phyloP scores from a whole-genome alignment of 2,329 filamentous ascomycete species.

The Fusarium concolor region DNA sequence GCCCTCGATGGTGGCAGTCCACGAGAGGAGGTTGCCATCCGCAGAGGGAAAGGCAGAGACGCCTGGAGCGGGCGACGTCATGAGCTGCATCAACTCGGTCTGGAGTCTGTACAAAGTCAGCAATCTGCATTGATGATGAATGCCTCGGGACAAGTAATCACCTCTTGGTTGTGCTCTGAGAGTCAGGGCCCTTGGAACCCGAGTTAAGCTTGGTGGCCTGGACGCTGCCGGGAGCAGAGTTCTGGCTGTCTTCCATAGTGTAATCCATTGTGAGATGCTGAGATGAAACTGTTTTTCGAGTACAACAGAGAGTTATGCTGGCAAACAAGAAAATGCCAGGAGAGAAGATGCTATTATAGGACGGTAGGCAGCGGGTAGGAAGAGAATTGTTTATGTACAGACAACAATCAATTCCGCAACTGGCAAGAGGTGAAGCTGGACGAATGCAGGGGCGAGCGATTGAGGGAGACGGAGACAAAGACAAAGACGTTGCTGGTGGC shows the following conservation, averaged over 20 bases:
- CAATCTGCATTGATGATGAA: neutral
- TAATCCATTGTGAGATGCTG: conserved; percentile 54
- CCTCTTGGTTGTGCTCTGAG: conserved; percentile 83
- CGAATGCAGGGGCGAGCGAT: conserved; percentile 30
- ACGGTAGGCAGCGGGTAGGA: conserved; percentile 4
- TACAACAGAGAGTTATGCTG: conserved; percentile 8
- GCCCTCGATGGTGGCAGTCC: conserved; percentile 94
- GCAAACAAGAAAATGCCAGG: conserved; percentile 18
- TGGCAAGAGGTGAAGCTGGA: conserved; percentile 35
- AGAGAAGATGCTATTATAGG: conserved; percentile 1
- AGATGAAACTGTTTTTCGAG: conserved; percentile 8
- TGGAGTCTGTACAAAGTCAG: conserved; percentile 74
- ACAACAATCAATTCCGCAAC: conserved; percentile 34
- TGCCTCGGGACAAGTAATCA: conserved; percentile 52
- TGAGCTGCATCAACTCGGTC: conserved; percentile 97
- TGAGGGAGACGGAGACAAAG: conserved; percentile 16
- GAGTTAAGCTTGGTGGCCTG: conserved; percentile 71
- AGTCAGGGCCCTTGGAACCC: conserved; percentile 69
- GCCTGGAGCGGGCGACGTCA: conserved; percentile 93
- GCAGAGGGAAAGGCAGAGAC: conserved; percentile 94
- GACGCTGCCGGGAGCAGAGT: conserved; percentile 71
- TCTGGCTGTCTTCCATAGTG: conserved; percentile 70
- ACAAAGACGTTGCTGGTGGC: conserved; percentile 17
- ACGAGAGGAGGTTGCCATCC: conserved; percentile 89
- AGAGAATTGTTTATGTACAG: conserved; percentile 29